Base-by-base conservation (phyloP, 345 rosid species). In the Nasturtium officinale region DNA sequence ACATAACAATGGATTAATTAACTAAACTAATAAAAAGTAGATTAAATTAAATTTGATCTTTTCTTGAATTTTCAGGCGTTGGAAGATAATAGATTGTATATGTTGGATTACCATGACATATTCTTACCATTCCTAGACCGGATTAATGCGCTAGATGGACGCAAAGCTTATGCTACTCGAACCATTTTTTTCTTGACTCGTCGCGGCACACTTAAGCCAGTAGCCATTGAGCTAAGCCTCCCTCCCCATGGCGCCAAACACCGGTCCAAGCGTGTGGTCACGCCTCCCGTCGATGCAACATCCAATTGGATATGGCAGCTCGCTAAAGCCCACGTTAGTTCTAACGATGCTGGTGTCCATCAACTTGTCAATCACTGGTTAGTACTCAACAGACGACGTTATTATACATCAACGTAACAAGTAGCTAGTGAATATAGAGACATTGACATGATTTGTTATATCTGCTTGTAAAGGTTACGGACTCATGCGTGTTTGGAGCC, bases 271-370 rank as follows among this genome's bases (percentile, higher is more conserved):
- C 91, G 90, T 2, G 99, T 96, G 32, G 71, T 92, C 1, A 87
- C 96, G 16, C 88, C 99, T 45, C 85, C 99, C 0, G 77, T 81
- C 0, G 94, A 89, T 25, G 97, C 97, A 13, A 92, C 99, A 45
- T 32, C 80, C 11, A 83, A 80, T 10, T 96, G 99, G 99, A 67
- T 83, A n/a, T 96, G 99, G 99, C 92, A 87, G 72, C 92, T 96
- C 1, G 98, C 99, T 25, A 96, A 90, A 82, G 91, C 99, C 61
- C 98, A 96, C 37, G 99, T 96, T 47, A 79, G 92, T 79, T 83
- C 99, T 62, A 96, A 96, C 9, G 96, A 89, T 63, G 95, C 98
- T 10, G 98, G 98, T 10, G 92, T 86, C 37, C 99, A 96, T 85
- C 99, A 96, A 30, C 88, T 96, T 9, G 92, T 85, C 33, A 83